Percentiles rank a stretch among this genome's conserved stretches.
Conservation (phyloP, 164 flowering plant genomes). For the Aristolochia californica region DNA sequence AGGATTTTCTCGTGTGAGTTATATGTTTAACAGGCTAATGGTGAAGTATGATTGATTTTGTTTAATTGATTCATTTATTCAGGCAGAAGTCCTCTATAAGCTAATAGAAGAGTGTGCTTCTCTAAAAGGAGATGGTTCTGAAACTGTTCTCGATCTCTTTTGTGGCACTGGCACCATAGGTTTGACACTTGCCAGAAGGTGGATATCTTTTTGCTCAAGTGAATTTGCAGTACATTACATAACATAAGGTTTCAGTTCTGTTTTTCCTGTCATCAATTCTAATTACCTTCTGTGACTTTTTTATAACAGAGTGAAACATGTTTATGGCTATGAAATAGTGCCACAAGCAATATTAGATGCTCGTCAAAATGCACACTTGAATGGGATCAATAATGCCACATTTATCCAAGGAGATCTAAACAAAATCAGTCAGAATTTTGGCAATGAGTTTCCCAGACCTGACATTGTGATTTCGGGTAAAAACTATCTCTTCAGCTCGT, state of each 20-base stretch:
- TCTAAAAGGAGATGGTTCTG: constrained; percentile 89
- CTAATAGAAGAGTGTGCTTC: constrained; percentile 82
- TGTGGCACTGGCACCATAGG: constrained; percentile 99
- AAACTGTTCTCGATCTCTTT: constrained; percentile 85
- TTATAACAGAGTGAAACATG: constrained; percentile 59
- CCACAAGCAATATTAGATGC: constrained; percentile 88
- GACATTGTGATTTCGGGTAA: constrained; percentile 88
- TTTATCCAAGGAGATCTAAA: constrained; percentile 96
- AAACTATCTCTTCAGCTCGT: not conserved
- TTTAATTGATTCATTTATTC: constrained; percentile 8
- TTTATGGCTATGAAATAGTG: constrained; percentile 92
- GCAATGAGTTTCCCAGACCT: constrained; percentile 69
- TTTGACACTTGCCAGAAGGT: constrained; percentile 86
- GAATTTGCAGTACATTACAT: not conserved
- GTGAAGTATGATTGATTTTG: too few species aligned
- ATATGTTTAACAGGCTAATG: too few species aligned
- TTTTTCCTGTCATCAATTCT: not conserved
- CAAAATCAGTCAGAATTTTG: constrained; percentile 69
- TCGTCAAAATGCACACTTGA: constrained; percentile 60
- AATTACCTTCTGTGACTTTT: constrained; percentile 2
- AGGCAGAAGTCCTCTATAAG: constrained; percentile 92
- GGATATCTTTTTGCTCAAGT: constrained; percentile 1
- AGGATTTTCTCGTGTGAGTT: too few species aligned
- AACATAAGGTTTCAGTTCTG: not conserved
- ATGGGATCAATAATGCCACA: constrained; percentile 76